phyloP scores from a whole-genome alignment of 345 rosid species.

The Eucalyptus pauciflora region DNA sequence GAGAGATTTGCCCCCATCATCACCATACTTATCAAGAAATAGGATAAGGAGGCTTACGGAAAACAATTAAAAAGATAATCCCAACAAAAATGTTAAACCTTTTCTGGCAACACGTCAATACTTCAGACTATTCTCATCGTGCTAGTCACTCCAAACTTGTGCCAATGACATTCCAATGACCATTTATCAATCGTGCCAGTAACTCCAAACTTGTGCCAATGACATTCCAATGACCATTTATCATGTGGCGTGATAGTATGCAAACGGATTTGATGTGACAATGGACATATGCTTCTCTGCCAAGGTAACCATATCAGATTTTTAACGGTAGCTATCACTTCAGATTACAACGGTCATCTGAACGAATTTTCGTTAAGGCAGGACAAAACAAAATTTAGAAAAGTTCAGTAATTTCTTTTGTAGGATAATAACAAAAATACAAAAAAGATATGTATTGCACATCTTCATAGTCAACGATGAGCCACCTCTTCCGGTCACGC shows the following conservation, averaged over 20 bases:
- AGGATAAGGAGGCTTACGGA: background rate
- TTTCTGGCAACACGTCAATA: background rate
- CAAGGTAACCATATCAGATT: background rate
- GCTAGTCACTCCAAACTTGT: background rate
- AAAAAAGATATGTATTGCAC: background rate
- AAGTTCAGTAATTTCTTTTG: background rate
- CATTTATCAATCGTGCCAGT: background rate
- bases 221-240: background rate
- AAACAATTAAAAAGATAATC: background rate
- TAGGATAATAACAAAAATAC: background rate
- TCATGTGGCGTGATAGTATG: rapidly evolving
- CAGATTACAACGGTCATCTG: background rate
- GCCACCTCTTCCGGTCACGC: background rate
- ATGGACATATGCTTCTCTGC: background rate
- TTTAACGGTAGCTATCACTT: background rate
- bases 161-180: no score
- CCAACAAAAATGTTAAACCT: background rate
- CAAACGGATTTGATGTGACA: background rate
- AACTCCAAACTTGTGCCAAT: background rate
- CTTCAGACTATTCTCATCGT: background rate
- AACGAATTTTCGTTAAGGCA: background rate
- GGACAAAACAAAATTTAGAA: background rate
- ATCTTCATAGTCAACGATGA: background rate
- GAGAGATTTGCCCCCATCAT: background rate
- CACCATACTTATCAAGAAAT: background rate